Base-by-base conservation (phyloP, 2,329 filamentous ascomycete genomes). In the Cladophialophora yegresii region DNA sequence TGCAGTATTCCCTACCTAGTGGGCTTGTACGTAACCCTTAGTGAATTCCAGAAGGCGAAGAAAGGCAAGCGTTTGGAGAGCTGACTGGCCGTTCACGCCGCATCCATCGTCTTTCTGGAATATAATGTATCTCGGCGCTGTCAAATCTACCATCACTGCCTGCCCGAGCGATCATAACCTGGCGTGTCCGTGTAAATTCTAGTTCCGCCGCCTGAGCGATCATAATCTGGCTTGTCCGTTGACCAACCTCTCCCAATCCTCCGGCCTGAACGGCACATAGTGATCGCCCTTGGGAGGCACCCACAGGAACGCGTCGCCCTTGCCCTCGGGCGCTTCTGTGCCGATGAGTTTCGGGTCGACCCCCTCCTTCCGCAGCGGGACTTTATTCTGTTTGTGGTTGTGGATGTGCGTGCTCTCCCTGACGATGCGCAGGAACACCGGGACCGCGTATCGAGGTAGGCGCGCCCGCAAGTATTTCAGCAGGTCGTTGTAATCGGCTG, bases 331-430 rank as follows among this genome's bases (percentile, higher is more conserved):
- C 8, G 58, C 65, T 33, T 70, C 68, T 5, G 61, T 69, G 22
- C 69, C 69, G 22, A 70, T 50, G 32, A 64, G 36, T n/a, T 59
- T 58, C 3, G 70, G 70, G 47, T 71, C 66, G 13, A 71, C 67
- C 3, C 70, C 70, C 54, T 71, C 70, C 40, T 71, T 71, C 26
- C 70, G 82, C 53, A 92, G 77, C 0, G 87, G 87, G 1, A 87
- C 83, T 74, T 93, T 93, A 73, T 91, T 90, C 76, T 92, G 89
- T 77, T 93, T 93, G 74, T 91, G 89, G 71, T 92, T 93, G 73
- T 90, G 87, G 71, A 86, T 89, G 5, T 87, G 84, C 28, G 82
- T 84, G 62, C 83, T 81, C 40, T 79, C 79, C 49, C 82, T 77
- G 23, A 89, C 82, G 20, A 91, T 75, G 0, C 89, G 81, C 49